Evolutionary conservation across 768 basidiomycete species (phyloP).

Genomic region (Pleurotus ostreatus): DNA sequence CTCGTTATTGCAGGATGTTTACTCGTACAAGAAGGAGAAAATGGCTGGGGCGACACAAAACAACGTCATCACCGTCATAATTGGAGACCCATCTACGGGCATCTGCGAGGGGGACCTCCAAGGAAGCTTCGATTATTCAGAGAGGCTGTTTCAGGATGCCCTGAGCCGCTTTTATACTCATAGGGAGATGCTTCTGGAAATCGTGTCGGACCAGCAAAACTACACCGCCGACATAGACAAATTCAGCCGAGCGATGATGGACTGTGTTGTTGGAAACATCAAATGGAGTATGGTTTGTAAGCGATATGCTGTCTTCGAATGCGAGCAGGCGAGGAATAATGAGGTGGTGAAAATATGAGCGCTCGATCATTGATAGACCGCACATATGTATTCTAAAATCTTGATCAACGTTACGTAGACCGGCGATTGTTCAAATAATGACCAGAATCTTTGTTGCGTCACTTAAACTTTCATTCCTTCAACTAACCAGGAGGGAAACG

Average conservation of each 20-base stretch:
- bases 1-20: background rate
- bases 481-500: no score
- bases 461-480: no score
- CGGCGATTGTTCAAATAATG: no score
- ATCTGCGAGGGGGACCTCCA: background rate
- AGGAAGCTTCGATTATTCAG: background rate
- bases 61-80: constrained; percentile 2
- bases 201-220: background rate
- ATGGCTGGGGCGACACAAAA: background rate
- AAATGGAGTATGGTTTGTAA: constrained; percentile 6
- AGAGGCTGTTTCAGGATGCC: background rate
- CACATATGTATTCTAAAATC: no score
- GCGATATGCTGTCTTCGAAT: constrained; percentile 1
- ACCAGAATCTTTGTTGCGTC: no score
- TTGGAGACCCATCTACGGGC: background rate
- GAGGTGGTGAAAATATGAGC: background rate
- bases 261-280: constrained; percentile 2
- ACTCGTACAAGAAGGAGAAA: constrained; percentile 3
- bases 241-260: constrained; percentile 3
- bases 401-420: no score
- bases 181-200: background rate
- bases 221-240: background rate
- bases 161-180: background rate
- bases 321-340: background rate
- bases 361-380: background rate